Conservation (phyloP, 345 rosid species). For the Eucalyptus sp. region DNA sequence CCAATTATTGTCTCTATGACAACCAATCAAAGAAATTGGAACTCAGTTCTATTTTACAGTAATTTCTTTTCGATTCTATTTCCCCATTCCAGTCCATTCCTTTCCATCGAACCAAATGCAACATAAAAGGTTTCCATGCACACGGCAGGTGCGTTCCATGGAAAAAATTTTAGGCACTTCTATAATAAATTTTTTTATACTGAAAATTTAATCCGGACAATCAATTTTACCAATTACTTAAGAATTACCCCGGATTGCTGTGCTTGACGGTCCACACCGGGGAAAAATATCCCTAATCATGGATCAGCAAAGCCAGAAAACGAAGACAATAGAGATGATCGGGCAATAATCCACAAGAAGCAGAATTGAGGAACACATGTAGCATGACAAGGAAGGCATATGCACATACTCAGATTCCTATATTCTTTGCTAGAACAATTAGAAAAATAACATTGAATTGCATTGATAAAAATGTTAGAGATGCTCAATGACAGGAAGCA, state of each 20-base stretch:
- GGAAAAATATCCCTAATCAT: background rate
- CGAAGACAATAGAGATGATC: background rate
- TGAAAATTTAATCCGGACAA: background rate
- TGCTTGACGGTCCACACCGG: background rate
- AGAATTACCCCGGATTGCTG: background rate
- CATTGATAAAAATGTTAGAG: background rate
- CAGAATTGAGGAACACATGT: background rate
- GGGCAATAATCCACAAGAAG: background rate
- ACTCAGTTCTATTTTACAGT: background rate
- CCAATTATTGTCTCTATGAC: background rate
- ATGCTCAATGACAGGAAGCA: background rate
- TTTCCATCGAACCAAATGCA: background rate
- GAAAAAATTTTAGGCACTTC: background rate
- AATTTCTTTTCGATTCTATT: background rate
- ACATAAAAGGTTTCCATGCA: background rate
- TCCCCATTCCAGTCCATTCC: background rate
- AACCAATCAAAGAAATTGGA: background rate
- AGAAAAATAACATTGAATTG: background rate
- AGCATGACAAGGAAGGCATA: background rate
- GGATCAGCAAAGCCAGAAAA: background rate
- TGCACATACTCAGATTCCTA: background rate
- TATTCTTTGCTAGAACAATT: background rate
- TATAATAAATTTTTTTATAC: background rate
- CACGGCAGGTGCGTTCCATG: background rate
- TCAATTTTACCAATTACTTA: background rate